Percentiles rank a stretch among this genome's conserved stretches.
phyloP scores from a whole-genome alignment of 495 filamentous ascomycete species.

The Penicillium salamii region DNA sequence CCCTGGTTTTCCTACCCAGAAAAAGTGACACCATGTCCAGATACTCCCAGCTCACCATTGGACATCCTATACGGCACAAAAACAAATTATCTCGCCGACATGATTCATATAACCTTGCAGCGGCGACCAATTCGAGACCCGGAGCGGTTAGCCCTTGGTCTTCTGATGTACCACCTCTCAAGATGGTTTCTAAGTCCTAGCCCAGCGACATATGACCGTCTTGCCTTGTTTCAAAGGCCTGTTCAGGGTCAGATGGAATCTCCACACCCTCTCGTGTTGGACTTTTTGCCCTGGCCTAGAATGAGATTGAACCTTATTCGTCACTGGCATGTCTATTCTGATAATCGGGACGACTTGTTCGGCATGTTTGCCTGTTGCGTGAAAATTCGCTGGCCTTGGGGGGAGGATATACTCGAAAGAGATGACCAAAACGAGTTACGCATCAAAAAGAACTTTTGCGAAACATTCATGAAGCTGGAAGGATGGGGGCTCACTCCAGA shows the following conservation, averaged over 20 bases:
- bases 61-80: conserved; percentile 29
- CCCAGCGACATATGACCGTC: conserved; percentile 14
- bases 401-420: conserved; percentile 22
- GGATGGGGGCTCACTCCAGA: conserved; percentile 33
- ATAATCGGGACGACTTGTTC: conserved; percentile 18
- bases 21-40: conserved; percentile 16
- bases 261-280: conserved; percentile 18
- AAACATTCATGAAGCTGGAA: conserved; percentile 21
- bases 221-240: conserved; percentile 18
- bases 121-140: conserved; percentile 25
- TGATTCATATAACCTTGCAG: conserved; percentile 18
- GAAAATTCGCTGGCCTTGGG: conserved; percentile 33
- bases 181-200: conserved; percentile 25
- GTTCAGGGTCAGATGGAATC: conserved; percentile 18
- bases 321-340: conserved; percentile 18
- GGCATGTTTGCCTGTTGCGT: conserved; percentile 26
- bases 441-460: conserved; percentile 18
- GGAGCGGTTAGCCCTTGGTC: conserved; percentile 24
- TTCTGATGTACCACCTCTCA: conserved; percentile 19
- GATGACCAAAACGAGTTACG: conserved; percentile 20
- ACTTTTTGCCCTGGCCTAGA: conserved; percentile 20
- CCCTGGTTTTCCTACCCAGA: conserved; percentile 20
- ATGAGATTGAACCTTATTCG: conserved; percentile 24
- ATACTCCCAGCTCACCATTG: conserved; percentile 21
- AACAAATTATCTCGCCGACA: conserved; percentile 24